Percentiles rank a stretch among this genome's conserved stretches.
phyloP scores from a whole-genome alignment of 2,329 filamentous ascomycete genomes.

The Stagonosporopsis chrysanthemi region DNA sequence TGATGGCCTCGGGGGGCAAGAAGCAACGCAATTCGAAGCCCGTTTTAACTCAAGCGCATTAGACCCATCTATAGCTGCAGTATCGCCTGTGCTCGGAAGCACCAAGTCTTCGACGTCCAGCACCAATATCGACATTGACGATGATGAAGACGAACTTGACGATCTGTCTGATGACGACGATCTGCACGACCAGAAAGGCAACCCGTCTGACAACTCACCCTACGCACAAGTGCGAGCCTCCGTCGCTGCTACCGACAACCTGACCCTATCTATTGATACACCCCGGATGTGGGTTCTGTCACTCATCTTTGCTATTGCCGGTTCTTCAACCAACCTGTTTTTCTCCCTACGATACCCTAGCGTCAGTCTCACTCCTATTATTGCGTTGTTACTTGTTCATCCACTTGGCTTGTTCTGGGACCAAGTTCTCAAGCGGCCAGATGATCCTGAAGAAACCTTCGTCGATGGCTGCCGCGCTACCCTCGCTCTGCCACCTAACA shows the following conservation, averaged over 20 bases:
- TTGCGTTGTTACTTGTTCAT: conserved; percentile 83
- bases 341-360: conserved; percentile 91
- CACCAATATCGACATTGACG: conserved; percentile 38
- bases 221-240: conserved; percentile 83
- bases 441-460: conserved; percentile 64
- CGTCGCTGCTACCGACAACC: conserved; percentile 78
- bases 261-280: conserved; percentile 81
- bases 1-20: conserved; percentile 36
- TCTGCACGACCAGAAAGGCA: conserved; percentile 49
- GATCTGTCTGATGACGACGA: conserved; percentile 48
- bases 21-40: conserved; percentile 41
- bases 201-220: conserved; percentile 73
- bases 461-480: conserved; percentile 60
- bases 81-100: conserved; percentile 33
- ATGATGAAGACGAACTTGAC: conserved; percentile 27
- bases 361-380: conserved; percentile 87
- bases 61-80: conserved; percentile 32
- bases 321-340: conserved; percentile 85
- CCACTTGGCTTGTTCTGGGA: conserved; percentile 85
- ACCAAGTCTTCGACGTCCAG: conserved; percentile 41
- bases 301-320: conserved; percentile 79
- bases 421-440: conserved; percentile 67
- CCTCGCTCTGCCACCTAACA: conserved; percentile 22
- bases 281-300: conserved; percentile 87
- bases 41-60: conserved; percentile 43